Evolutionary conservation across 2,329 filamentous ascomycete genomes (phyloP), one percentile per base, ranked within the genome.

Genomic region (Thielaviopsis populi): DNA sequence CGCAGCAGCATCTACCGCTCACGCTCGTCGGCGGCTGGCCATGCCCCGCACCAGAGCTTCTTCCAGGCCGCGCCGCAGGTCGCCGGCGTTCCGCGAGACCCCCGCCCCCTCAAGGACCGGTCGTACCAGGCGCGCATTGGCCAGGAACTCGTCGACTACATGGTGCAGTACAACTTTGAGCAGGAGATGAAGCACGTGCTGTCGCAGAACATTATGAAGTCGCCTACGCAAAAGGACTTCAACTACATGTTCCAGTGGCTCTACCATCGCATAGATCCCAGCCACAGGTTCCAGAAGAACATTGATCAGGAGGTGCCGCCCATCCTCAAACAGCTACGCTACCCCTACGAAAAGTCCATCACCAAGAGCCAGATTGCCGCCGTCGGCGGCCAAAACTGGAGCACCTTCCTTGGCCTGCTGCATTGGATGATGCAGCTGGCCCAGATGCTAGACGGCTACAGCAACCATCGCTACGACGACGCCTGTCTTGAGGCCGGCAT

Each of bases 361-460:
- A 96, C 91, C 63, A 99, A 97, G 74, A 96, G 90, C 62, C 91
- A 96, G 71, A 90, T 99, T 65, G 85, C 90, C 0, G 94, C 95
- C 1, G 94, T 97, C 0, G 94, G 94, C 68, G 92, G 91, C 2
- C 91, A 96, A 74, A 97, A 97, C 72, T 99, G 94, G 94, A 88
- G 88, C 67, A 94, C 90, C 0, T 97, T 99, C 70, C 78, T 99
- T 13, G 94, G 91, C 0, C 78, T 99, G 72, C 79, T 99, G 61
- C 91, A 99, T 75, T 99, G 94, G 94, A 92, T 99, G 85, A 96
- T 99, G 92, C 91, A 97, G 74, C 78, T 99, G 61, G 89, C 90
- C 3, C 86, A 92, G 69, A 95, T 97, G 86, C 83, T 97, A 71
- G 91, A 97, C 67, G 83, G 88, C 24, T 97, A 91, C 71, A 78